These are phyloP conservation scores for Beauveria scarabaeidicola DNA, from an alignment of 2,329 filamentous ascomycete genomes.

Conservation along the genomic window DNA sequence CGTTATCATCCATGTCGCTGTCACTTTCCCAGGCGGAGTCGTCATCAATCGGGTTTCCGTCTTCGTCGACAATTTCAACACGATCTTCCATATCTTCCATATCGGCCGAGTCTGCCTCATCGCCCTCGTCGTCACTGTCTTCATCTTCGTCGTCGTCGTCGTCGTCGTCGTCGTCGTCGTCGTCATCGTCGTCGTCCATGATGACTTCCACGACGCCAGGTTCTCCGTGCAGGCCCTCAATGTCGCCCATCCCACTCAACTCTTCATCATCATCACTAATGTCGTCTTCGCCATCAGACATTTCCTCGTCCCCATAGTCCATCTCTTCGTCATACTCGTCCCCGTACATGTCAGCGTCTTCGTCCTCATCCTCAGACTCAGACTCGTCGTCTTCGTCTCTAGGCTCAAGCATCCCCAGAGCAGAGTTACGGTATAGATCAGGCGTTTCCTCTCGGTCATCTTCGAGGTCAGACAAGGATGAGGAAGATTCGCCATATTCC, in stretches of 20 bases:
- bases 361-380: slow-evolving; percentile 58
- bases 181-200: slow-evolving; percentile 60
- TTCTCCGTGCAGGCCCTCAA: slow-evolving; percentile 64
- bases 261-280: slow-evolving; percentile 87
- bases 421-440: slow-evolving; percentile 92
- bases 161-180: slow-evolving; percentile 57
- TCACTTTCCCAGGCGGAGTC: slow-evolving; percentile 56
- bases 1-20: slow-evolving; percentile 47
- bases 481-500: slow-evolving; percentile 73
- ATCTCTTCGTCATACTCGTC: slow-evolving; percentile 89
- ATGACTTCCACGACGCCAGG: slow-evolving; percentile 64
- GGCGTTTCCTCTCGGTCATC: slow-evolving; percentile 90
- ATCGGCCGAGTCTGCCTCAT: slow-evolving; percentile 40
- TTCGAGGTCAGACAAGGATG: slow-evolving; percentile 76
- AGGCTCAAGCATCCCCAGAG: slow-evolving; percentile 87
- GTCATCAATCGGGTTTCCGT: slow-evolving; percentile 49
- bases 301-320: slow-evolving; percentile 77
- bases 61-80: slow-evolving; percentile 54
- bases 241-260: slow-evolving; percentile 72
- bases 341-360: slow-evolving; percentile 85
- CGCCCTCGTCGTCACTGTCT: slow-evolving; percentile 45
- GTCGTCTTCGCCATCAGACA: slow-evolving; percentile 74
- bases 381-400: slow-evolving; percentile 74
- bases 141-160: slow-evolving; percentile 52
- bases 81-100: slow-evolving; percentile 40